Evolutionary conservation across 2,329 filamentous ascomycete genomes (phyloP), one percentile per base, ranked within the genome.

Genomic region (Aureobasidium melanogenum): DNA sequence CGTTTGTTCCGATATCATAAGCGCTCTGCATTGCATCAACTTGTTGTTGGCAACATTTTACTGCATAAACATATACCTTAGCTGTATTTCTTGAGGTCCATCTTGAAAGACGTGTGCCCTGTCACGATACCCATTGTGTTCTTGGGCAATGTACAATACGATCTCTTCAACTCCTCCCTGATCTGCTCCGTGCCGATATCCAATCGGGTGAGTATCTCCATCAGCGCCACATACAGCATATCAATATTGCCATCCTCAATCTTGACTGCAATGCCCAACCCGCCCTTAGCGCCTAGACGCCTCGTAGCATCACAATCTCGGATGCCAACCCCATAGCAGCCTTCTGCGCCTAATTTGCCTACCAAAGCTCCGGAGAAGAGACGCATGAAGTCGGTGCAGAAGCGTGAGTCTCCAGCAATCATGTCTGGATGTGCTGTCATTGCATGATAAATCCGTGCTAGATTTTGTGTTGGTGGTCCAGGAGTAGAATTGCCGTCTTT

Each of bases 311-410:
- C 68, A 0, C 73, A 75, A 8, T 67, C 70, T n/a, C 74, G 69
- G 3, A 81, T 65, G 0, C 74, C 78, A 8, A 81, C 66, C 0
- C 73, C 76, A 64, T 81, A 82, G 51, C 76, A 81, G 0, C 72
- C 79, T 64, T 81, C 78, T 0, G 79, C 79, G 0, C 79, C 79
- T 2, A 81, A 44, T 63, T 82, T 82, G 1, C 79, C 78, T 39
- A 80, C 71, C 0, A 80, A 57, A 0, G 62, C 30, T 0, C 75
- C 76, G 1, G 64, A 46, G 56, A 74, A 80, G 1, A 67, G 67
- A 10, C 60, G 30, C 77, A 80, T 79, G 1, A 82, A 68, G 8
- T 64, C 64, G 0, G 78, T 81, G 52, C 78, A 81, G 64, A 81
- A 82, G 0, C 79, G 69, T 0, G 69, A 73, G 8, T 78, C 72